Evolutionary conservation across 495 filamentous ascomycete species (phyloP), one percentile per base, ranked within the genome.

Genomic region (Entonaema liquescens): DNA sequence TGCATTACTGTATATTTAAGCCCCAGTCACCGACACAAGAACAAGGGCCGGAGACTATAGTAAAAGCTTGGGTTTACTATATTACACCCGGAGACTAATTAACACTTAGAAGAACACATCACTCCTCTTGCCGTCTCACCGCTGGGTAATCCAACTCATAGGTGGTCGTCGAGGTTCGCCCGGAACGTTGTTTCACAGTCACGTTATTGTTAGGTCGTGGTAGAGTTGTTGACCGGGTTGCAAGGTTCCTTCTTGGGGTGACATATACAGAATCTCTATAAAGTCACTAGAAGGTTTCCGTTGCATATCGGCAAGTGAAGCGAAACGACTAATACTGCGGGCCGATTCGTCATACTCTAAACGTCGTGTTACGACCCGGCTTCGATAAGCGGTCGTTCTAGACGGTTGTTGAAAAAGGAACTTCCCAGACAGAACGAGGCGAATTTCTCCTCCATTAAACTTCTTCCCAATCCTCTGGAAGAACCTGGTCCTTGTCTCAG

Each of bases 391-490:
- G 44, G 35, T 63, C 25, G 59, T 69, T 64, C 66, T 62, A 63
- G 66, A 62, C 49, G 58, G 42, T 47, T 67, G 23, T 11, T 47
- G 28, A 40, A n/a, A 38, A 11, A 12, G 35, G 31, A 53, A 21
- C 40, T 52, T 54, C 38, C 58, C 28, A 44, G 64, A 60, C 59
- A 33, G 36, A 60, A 52, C 55, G 44, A 60, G 49, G 60, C 65
- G 57, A 68, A 65, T 63, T 55, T 3, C 63, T 62, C n/a, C 59
- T 54, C 67, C 69, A 67, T 63, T 64, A 63, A 33, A 55, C 54
- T 62, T 68, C 55, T 68, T 35, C 65, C 75, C 75, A 76, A 70
- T 29, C 68, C 68, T 58, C 44, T 67, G 75, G 75, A 73, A 69
- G 60, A 62, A 53, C 68, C 60, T 65, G 59, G 71, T 71, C 70